Evolutionary conservation across 768 basidiomycete species (phyloP).

Genomic region (Lactarius indigo): DNA sequence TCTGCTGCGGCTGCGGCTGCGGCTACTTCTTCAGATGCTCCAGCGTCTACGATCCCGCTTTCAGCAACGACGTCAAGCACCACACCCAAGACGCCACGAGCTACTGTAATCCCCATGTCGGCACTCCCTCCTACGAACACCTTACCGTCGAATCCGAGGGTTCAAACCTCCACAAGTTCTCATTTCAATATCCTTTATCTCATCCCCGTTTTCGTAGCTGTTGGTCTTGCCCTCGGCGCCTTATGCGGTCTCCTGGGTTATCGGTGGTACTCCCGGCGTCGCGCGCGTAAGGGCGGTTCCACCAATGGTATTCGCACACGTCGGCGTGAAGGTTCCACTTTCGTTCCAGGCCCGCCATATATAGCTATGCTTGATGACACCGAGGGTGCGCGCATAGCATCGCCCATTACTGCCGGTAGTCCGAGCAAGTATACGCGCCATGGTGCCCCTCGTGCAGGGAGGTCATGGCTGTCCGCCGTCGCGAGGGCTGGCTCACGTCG

Average conservation of each 20-base stretch:
- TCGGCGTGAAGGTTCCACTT: conserved; percentile 4
- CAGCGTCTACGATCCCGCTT: not conserved
- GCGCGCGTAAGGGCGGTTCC: not conserved
- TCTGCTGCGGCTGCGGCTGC: not conserved
- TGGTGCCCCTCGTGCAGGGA: not conserved
- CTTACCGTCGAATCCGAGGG: conserved; percentile 14
- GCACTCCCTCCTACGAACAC: conserved; percentile 30
- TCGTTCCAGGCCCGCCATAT: conserved; percentile 33
- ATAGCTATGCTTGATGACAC: conserved; percentile 7
- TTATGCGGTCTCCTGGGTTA: conserved; percentile 27
- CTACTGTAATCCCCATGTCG: conserved; percentile 25
- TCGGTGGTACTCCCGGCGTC: conserved; percentile 22
- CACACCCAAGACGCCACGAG: conserved; percentile 4
- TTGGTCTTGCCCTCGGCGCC: conserved; percentile 30
- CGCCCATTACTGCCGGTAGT: conserved; percentile 4
- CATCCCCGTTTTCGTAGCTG: conserved; percentile 30
- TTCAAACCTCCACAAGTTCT: not conserved
- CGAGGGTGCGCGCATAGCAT: not conserved
- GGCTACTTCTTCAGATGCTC: not conserved
- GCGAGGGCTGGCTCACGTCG: not conserved
- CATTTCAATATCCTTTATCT: conserved; percentile 32
- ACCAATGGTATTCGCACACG: not conserved
- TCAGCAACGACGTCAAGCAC: not conserved
- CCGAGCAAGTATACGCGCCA: conserved; percentile 25
- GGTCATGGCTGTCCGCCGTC: conserved; percentile 13